A percentile compares a stretch with the other conserved stretches of the same genome.
These are phyloP conservation scores for Elsinoe ampelina DNA, from an alignment of 2,329 filamentous ascomycete species.

Conservation along the genomic window DNA sequence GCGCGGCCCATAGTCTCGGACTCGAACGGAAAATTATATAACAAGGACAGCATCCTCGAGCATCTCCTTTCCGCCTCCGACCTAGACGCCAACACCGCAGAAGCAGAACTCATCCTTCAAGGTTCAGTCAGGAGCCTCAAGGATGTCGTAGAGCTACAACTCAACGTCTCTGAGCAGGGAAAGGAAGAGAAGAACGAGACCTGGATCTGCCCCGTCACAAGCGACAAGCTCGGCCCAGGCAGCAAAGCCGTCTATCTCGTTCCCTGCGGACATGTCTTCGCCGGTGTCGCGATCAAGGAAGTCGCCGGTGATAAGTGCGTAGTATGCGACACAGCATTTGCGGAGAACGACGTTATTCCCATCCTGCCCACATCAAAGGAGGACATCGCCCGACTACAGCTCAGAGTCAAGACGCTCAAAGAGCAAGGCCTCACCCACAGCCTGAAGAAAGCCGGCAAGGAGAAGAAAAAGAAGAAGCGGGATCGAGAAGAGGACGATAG, in stretches of 20 bases:
- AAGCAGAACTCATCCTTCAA: conserved; percentile 53
- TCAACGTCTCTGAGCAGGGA: conserved; percentile 48
- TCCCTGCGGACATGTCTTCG: conserved; percentile 91
- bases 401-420: conserved; percentile 59
- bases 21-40: conserved; percentile 75
- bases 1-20: conserved; percentile 74
- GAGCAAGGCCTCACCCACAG: conserved; percentile 71
- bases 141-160: conserved; percentile 80
- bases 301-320: conserved; percentile 51
- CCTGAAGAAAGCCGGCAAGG: conserved; percentile 65
- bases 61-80: conserved; percentile 50
- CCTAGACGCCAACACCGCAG: conserved; percentile 42
- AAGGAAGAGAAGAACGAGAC: conserved; percentile 39
- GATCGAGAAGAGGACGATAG: conserved; percentile 33
- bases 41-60: conserved; percentile 81
- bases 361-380: conserved; percentile 63
- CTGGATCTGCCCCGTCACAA: conserved; percentile 79
- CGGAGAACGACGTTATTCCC: conserved; percentile 65
- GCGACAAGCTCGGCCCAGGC: conserved; percentile 71
- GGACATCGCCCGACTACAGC: conserved; percentile 59
- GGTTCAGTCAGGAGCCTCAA: conserved; percentile 66
- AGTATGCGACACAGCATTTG: conserved; percentile 63
- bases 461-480: conserved; percentile 52
- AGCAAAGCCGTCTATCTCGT: conserved; percentile 81
- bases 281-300: conserved; percentile 66